These are phyloP conservation scores for Herpetomonas muscarum DNA, from an alignment of 208 protist genomes.

Conservation along the genomic window DNA sequence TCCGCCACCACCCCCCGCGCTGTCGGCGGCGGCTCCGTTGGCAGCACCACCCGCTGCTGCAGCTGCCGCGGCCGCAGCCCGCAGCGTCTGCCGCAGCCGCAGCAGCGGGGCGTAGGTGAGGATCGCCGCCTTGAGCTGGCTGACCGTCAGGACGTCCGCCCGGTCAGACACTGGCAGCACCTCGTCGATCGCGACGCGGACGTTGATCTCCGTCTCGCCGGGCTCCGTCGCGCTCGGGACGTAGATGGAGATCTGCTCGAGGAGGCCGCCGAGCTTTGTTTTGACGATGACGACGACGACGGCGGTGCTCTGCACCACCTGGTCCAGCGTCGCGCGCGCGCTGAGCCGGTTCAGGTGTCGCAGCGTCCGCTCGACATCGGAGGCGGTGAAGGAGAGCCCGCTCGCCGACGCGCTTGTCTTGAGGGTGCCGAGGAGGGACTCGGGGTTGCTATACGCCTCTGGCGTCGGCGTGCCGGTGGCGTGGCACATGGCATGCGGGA, in stretches of 20 bases:
- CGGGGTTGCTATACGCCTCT: conserved; percentile 45
- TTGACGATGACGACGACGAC: conserved; percentile 71
- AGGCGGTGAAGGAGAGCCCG: conserved; percentile 15
- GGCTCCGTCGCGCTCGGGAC: conserved; percentile 42
- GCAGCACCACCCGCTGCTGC: conserved; percentile 12
- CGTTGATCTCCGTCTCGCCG: conserved; percentile 46
- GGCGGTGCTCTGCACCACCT: conserved; percentile 56
- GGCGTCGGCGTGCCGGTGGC: conserved; percentile 67
- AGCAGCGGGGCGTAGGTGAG: conserved; percentile 60
- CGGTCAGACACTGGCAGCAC: conserved; percentile 65
- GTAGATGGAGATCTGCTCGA: conserved; percentile 82
- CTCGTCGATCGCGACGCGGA: conserved; percentile 80
- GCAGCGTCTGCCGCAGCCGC: conserved; percentile 31
- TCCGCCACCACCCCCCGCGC: not conserved
- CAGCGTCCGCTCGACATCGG: conserved; percentile 30
- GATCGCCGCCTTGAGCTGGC: conserved; percentile 78
- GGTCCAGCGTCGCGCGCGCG: conserved; percentile 42
- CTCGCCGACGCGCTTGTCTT: not conserved
- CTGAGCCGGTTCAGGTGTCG: conserved; percentile 37
- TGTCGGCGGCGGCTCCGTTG: not conserved
- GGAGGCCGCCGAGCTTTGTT: conserved; percentile 57
- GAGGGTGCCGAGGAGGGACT: conserved; percentile 32
- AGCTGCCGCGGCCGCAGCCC: not conserved
- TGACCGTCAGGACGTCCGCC: conserved; percentile 63
- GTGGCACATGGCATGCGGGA: conserved; percentile 74